Evolutionary conservation across 352 stramenopile species (phyloP).

Genomic region (Pelagophyceae sp.): DNA sequence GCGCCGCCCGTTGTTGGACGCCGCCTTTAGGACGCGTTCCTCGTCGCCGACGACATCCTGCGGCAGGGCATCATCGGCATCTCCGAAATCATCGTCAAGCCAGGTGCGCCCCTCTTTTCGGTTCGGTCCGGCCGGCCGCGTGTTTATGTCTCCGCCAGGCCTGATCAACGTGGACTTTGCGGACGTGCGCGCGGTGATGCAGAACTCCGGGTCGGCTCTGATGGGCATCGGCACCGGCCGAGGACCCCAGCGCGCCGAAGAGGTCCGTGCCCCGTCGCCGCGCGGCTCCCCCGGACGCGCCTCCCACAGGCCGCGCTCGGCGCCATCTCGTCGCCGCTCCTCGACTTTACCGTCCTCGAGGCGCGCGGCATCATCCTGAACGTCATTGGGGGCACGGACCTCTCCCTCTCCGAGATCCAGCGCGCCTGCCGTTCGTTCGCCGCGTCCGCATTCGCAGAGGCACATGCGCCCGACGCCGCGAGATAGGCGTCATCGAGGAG

Average conservation of each 20-base stretch:
- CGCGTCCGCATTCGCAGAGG: too few relatives aligned
- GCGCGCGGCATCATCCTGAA: constrained; percentile 87
- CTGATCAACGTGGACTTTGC: constrained; percentile 96
- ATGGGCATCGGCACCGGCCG: constrained; percentile 84
- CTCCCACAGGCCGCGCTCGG: constrained; percentile 77
- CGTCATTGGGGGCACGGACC: constrained; percentile 78
- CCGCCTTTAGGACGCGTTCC: constrained; percentile 84
- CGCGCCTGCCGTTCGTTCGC: constrained; percentile 37
- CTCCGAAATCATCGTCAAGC: constrained; percentile 87
- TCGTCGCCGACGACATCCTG: constrained; percentile 83
- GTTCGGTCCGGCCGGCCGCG: too few relatives aligned
- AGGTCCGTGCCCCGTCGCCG: too few relatives aligned
- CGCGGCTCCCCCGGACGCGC: too few relatives aligned
- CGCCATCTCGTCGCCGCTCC: constrained; percentile 83
- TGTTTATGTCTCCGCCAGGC: too few relatives aligned
- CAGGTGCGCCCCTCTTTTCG: too few relatives aligned
- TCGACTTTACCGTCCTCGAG: constrained; percentile 82
- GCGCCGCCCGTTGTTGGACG: too few relatives aligned
- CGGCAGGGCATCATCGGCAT: constrained; percentile 87
- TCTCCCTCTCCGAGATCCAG: constrained; percentile 81
- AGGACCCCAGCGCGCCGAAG: constrained; percentile 64
- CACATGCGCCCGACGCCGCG: too few relatives aligned
- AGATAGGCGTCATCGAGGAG: constrained; percentile 59
- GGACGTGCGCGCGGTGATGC: constrained; percentile 88
- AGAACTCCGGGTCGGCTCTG: constrained; percentile 79